These are phyloP conservation scores for Quercus parvula DNA, from an alignment of 306 rosid species.

Conservation along the genomic window DNA sequence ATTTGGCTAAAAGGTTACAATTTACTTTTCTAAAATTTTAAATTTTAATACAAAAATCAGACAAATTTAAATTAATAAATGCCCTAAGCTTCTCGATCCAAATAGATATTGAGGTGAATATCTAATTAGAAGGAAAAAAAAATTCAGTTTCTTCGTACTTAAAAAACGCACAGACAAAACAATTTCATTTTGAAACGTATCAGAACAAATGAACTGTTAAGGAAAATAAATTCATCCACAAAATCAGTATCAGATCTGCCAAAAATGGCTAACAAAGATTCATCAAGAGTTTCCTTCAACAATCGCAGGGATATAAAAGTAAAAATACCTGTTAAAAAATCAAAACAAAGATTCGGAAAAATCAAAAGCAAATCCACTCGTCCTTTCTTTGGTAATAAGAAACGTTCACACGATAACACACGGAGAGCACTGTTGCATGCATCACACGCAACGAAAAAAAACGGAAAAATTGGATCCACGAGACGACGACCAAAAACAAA, in stretches of 20 bases:
- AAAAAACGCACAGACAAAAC: neutral
- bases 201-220: neutral
- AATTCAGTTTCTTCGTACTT: neutral
- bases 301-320: neutral
- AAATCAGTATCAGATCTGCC: slow-evolving; percentile 34
- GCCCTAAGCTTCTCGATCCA: slow-evolving; percentile 13
- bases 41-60: neutral
- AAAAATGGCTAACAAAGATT: neutral
- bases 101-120: neutral
- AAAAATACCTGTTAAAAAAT: neutral
- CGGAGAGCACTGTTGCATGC: neutral
- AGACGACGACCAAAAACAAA: neutral
- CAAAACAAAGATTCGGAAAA: neutral
- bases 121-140: neutral
- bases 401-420: neutral
- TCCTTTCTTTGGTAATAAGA: neutral
- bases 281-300: slow-evolving; percentile 15
- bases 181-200: neutral
- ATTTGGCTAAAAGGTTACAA: neutral
- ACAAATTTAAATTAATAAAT: neutral
- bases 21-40: neutral
- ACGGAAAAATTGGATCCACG: slow-evolving; percentile 12
- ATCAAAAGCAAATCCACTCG: neutral
- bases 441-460: neutral
- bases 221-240: neutral